A percentile compares a stretch with the other conserved stretches of the same genome.
Evolutionary conservation across 805 yeast genomes (phyloP).

Genomic region (Lachancea mirantina): DNA sequence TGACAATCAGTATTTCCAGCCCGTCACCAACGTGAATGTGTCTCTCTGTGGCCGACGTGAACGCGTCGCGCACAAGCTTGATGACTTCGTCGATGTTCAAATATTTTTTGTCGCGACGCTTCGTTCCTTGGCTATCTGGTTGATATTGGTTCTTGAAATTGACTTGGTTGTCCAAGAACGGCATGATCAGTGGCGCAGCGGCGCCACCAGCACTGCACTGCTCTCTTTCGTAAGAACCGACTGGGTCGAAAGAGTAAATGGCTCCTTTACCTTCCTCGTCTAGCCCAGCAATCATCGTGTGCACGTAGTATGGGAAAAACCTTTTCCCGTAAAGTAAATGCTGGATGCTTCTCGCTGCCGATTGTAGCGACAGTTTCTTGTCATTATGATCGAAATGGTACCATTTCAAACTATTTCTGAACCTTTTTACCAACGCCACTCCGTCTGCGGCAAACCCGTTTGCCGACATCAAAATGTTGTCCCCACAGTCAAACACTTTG

Average conservation of each 20-base stretch:
- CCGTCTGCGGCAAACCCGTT: conserved; percentile 98
- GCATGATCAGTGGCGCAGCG: conserved; percentile 93
- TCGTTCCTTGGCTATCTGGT: conserved; percentile 66
- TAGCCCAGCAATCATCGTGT: conserved; percentile 89
- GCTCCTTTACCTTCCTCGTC: conserved; percentile 86
- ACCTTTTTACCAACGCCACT: conserved; percentile 68
- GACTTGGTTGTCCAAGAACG: conserved; percentile 95
- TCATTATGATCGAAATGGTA: conserved; percentile 80
- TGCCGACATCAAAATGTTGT: conserved; percentile 78
- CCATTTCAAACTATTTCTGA: conserved; percentile 68
- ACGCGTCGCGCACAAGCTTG: conserved; percentile 85
- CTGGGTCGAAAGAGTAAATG: conserved; percentile 94
- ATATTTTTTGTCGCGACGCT: conserved; percentile 53
- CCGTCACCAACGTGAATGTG: conserved; percentile 98
- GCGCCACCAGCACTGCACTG: conserved; percentile 98
- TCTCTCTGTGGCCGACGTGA: conserved; percentile 94
- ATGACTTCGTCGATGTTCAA: conserved; percentile 79
- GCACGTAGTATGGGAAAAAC: conserved; percentile 94
- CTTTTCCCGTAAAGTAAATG: conserved; percentile 87
- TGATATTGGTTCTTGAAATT: conserved; percentile 88
- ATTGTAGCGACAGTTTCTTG: conserved; percentile 54
- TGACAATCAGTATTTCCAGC: conserved; percentile 79
- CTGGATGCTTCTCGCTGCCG: conserved; percentile 88
- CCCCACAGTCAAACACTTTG: conserved; percentile 83
- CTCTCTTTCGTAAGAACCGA: conserved; percentile 95